A percentile compares a stretch with the other conserved stretches of the same genome.
phyloP scores from a whole-genome alignment of 2,329 filamentous ascomycete genomes.

The Raffaelea deltoideospora region DNA sequence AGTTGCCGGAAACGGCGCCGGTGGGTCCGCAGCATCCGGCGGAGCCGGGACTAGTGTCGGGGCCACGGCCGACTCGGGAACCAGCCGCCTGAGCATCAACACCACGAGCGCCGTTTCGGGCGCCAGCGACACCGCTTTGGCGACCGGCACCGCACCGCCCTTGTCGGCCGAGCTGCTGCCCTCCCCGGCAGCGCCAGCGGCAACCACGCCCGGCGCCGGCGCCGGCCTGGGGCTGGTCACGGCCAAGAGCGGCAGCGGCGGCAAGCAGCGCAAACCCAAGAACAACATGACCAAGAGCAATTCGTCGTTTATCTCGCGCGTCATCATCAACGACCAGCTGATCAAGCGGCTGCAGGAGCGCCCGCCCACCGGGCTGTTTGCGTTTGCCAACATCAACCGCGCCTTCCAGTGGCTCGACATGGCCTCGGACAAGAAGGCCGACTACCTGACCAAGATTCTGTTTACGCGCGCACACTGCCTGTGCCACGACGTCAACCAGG shows the following conservation, averaged over 20 bases:
- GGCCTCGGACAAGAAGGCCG: conserved; percentile 61
- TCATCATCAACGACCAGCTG: conserved; percentile 75
- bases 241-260: conserved; percentile 50
- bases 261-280: conserved; percentile 85
- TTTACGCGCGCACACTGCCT: conserved; percentile 94
- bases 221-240: conserved; percentile 50
- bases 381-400: conserved; percentile 89
- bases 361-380: conserved; percentile 64
- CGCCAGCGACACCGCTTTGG: conserved; percentile 17
- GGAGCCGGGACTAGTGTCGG: not conserved
- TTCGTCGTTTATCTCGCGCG: conserved; percentile 93
- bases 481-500: conserved; percentile 79
- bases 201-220: conserved; percentile 32
- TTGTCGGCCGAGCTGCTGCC: not conserved
- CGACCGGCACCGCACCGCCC: conserved; percentile 35
- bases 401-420: conserved; percentile 95
- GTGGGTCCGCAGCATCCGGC: no score
- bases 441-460: conserved; percentile 87
- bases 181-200: conserved; percentile 18
- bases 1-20: not conserved
- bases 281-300: conserved; percentile 98
- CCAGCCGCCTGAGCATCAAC: conserved; percentile 9
- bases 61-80: conserved; percentile 3
- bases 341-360: conserved; percentile 69
- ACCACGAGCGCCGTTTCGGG: conserved; percentile 6